Conservation (phyloP, 2,329 filamentous ascomycete species). For the Fusarium circinatum region DNA sequence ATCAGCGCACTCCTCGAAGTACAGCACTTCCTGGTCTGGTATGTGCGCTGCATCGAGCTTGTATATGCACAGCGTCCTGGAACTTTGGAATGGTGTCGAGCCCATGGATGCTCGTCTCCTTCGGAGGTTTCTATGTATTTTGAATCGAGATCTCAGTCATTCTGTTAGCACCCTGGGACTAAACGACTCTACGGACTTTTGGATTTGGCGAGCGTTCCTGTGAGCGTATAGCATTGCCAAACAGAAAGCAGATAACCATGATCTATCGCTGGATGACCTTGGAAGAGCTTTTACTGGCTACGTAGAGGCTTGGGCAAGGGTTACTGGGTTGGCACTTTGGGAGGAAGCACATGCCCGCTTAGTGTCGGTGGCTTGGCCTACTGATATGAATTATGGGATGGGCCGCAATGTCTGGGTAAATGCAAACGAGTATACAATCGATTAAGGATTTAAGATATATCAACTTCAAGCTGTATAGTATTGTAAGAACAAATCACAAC, state of each 20-base stretch:
- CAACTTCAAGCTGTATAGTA: background rate
- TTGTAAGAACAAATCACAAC: background rate
- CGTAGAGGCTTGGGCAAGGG: slow-evolving; percentile 4
- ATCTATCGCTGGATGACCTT: background rate
- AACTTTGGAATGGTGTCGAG: slow-evolving; percentile 16
- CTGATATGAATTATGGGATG: background rate
- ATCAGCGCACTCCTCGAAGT: accelerated
- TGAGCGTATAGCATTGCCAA: slow-evolving; percentile 26
- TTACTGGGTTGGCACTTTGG: background rate
- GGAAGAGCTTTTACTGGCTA: background rate
- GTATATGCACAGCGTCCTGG: slow-evolving; percentile 33
- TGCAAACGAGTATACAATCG: background rate
- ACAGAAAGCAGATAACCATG: background rate
- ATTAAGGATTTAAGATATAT: no score
- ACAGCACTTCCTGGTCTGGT: slow-evolving; percentile 30
- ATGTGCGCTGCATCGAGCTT: slow-evolving; percentile 22
- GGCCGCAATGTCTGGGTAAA: slow-evolving; percentile 7
- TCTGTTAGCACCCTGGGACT: background rate
- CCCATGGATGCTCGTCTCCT: slow-evolving; percentile 15
- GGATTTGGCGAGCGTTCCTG: slow-evolving; percentile 36
- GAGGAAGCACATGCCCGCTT: slow-evolving; percentile 3
- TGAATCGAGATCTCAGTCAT: slow-evolving; percentile 20
- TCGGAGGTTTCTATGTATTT: background rate
- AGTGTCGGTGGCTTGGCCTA: slow-evolving; percentile 13
- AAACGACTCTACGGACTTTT: background rate